A percentile compares a stretch with the other conserved stretches of the same genome.
phyloP scores from a whole-genome alignment of 352 stramenopile genomes.

The Phytophthora pistaciae region DNA sequence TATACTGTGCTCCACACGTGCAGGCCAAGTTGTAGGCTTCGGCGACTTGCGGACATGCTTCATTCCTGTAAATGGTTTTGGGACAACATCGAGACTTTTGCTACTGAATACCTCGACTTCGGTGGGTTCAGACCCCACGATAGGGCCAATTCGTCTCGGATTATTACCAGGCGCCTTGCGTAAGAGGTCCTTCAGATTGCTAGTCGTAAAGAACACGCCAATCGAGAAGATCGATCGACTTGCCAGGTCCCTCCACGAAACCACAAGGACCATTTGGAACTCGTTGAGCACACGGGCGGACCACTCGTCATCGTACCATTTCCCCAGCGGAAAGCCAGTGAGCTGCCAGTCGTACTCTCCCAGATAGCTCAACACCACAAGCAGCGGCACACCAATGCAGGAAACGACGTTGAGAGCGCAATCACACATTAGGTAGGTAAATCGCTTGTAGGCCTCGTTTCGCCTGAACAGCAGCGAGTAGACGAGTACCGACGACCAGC shows the following conservation, averaged over 20 bases:
- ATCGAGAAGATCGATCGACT: slow-evolving; percentile 34
- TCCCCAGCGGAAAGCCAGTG: slow-evolving; percentile 22
- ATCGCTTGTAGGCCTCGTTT: slow-evolving; percentile 23
- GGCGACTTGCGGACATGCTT: background rate
- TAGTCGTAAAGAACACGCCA: slow-evolving; percentile 26
- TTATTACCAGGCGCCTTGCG: background rate
- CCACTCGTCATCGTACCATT: slow-evolving; percentile 41
- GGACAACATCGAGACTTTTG: background rate
- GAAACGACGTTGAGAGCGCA: slow-evolving; percentile 30
- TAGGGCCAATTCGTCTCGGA: slow-evolving; percentile 12
- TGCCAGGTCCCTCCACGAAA: slow-evolving; percentile 34
- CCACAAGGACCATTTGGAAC: slow-evolving; percentile 37
- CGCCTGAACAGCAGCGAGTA: slow-evolving; percentile 25
- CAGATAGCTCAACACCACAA: slow-evolving; percentile 29
- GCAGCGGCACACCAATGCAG: slow-evolving; percentile 27
- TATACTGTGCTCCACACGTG: background rate
- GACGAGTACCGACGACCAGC: slow-evolving; percentile 31
- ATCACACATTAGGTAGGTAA: slow-evolving; percentile 27
- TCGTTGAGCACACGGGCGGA: slow-evolving; percentile 33
- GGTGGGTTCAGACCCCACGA: slow-evolving; percentile 1
- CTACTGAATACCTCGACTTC: background rate
- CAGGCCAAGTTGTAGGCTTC: background rate
- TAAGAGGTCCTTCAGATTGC: slow-evolving; percentile 33
- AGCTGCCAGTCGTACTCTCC: slow-evolving; percentile 21
- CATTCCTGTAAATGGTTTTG: background rate